These are phyloP conservation scores for Quercus agrifolia DNA, from an alignment of 306 rosid genomes.

Conservation along the genomic window DNA sequence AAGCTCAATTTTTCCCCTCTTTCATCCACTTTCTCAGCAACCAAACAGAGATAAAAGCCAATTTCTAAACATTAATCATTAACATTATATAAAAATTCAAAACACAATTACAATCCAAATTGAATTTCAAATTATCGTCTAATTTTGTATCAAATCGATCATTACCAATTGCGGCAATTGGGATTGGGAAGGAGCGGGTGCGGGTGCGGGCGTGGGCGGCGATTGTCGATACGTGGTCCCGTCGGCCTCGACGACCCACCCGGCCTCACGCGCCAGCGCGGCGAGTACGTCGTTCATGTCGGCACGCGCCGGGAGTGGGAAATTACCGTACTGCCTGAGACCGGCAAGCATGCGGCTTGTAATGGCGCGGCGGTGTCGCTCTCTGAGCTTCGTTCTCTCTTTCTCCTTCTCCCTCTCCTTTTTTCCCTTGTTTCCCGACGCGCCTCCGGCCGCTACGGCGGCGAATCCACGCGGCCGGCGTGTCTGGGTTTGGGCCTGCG, in stretches of 20 bases:
- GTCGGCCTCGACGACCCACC: slow-evolving; percentile 89
- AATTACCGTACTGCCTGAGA: slow-evolving; percentile 91
- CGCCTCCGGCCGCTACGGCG: slow-evolving; percentile 21
- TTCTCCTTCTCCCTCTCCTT: slow-evolving; percentile 93
- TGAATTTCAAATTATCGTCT: too few species aligned
- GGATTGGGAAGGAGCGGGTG: too few species aligned
- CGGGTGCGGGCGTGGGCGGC: slow-evolving; percentile 45
- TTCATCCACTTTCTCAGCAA: too few species aligned
- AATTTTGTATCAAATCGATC: too few species aligned
- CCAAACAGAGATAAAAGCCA: too few species aligned
- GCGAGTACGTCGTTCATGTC: slow-evolving; percentile 98
- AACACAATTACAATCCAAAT: too few species aligned
- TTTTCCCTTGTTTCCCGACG: slow-evolving; percentile 47
- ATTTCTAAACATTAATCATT: too few species aligned
- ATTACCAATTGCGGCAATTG: too few species aligned
- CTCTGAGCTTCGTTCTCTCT: slow-evolving; percentile 97
- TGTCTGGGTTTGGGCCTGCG: slow-evolving; percentile 41
- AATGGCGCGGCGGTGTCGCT: slow-evolving; percentile 95
- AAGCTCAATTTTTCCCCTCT: too few species aligned
- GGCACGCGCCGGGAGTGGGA: slow-evolving; percentile 96
- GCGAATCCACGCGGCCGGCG: slow-evolving; percentile 98
- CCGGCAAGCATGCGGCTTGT: slow-evolving; percentile 97
- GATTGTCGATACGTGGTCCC: slow-evolving; percentile 85
- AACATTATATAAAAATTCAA: too few species aligned
- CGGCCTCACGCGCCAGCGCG: slow-evolving; percentile 97